Evolutionary conservation across 2,329 filamentous ascomycete genomes (phyloP).

Genomic region (Cladophialophora bantiana): DNA sequence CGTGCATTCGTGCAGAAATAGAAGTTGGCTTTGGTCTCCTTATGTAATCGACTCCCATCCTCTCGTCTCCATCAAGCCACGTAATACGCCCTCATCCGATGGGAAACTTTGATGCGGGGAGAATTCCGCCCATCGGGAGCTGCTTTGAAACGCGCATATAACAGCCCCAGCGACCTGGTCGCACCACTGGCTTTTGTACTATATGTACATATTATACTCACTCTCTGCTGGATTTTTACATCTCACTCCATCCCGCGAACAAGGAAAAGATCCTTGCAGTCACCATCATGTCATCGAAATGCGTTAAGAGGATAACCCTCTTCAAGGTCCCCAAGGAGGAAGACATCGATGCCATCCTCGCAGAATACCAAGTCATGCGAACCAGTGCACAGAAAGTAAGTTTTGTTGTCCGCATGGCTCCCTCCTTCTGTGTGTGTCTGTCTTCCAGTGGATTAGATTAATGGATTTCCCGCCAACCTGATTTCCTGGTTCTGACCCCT

Average conservation of each 20-base stretch:
- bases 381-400: constrained; percentile 55
- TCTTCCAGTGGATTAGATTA: no score
- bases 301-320: constrained; percentile 59
- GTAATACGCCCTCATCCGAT: neutral
- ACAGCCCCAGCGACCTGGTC: neutral
- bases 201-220: no score
- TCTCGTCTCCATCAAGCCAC: neutral
- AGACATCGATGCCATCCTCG: constrained; percentile 53
- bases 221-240: neutral
- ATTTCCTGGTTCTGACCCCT: neutral
- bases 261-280: neutral
- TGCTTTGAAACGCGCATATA: neutral
- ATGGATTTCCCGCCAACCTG: neutral
- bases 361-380: constrained; percentile 53
- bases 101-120: neutral
- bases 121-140: constrained; percentile 14
- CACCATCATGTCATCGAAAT: constrained; percentile 22
- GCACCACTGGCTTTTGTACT: neutral
- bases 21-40: no score
- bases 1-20: neutral
- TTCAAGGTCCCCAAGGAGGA: constrained; percentile 61
- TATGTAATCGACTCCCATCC: no score
- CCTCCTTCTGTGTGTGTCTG: no score
- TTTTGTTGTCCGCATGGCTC: neutral
- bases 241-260: neutral